Percentiles rank a stretch among this genome's conserved stretches.
Evolutionary conservation across 2,329 filamentous ascomycete species (phyloP).

Genomic region (Raffaelea albimanens): DNA sequence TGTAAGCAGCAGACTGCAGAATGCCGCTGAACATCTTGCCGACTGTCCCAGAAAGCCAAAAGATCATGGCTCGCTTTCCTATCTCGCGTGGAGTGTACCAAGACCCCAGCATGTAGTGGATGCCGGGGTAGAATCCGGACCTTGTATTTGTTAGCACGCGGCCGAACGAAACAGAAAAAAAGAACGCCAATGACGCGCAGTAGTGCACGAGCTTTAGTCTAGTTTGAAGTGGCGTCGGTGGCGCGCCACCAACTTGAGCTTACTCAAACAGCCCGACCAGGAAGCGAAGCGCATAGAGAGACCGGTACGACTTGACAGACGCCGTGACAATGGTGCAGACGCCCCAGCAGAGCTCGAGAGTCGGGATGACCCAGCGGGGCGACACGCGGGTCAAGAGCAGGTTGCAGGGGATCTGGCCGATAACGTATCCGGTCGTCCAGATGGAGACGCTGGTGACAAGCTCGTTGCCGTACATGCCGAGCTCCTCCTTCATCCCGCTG

Average conservation of each 20-base stretch:
- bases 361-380: constrained; percentile 21
- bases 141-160: constrained; percentile 1
- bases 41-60: constrained; percentile 51
- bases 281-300: constrained; percentile 39
- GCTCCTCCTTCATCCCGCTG: neutral
- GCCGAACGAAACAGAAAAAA: neutral
- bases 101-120: constrained; percentile 35
- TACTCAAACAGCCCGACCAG: constrained; percentile 46
- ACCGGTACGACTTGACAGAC: constrained; percentile 15
- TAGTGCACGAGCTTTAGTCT: too few relatives aligned
- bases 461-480: neutral
- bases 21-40: constrained; percentile 22
- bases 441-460: constrained; percentile 18
- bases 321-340: constrained; percentile 14
- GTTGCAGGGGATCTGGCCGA: constrained; percentile 18
- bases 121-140: constrained; percentile 40
- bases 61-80: constrained; percentile 54
- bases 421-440: constrained; percentile 19
- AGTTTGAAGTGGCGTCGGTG: too few relatives aligned
- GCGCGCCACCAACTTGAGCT: too few relatives aligned
- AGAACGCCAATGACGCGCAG: neutral
- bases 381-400: constrained; percentile 15
- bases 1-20: constrained; percentile 40
- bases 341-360: constrained; percentile 17
- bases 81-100: constrained; percentile 55